Evolutionary conservation across 1,284 basidiomycete genomes (phyloP), one percentile per base, ranked within the genome.

Genomic region (Pseudozyma sp.): DNA sequence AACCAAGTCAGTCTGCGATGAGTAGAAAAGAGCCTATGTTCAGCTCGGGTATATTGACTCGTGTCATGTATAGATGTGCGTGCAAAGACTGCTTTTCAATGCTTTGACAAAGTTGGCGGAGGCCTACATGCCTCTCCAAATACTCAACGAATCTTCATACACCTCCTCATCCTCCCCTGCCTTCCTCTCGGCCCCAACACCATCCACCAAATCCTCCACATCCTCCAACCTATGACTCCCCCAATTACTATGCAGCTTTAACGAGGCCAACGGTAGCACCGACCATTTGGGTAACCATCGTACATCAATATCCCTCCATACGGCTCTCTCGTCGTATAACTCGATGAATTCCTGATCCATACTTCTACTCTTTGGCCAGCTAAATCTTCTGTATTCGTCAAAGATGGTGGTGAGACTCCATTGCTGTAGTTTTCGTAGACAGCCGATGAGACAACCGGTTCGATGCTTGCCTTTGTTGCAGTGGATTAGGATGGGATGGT

Each of bases 391-490:
- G 75, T 89, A 88, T 83, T 89, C 88, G 80, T 89, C 88, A 63
- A 89, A 88, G 52, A 88, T 88, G 1, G 87, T 86, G 0, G 88
- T 88, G 16, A 88, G 79, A 36, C 87, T 87, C 88, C 88, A 89
- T 14, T 86, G 85, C 72, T 89, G 88, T 9, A 88, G 74, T 48
- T 88, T 86, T 3, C 88, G 82, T 10, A 89, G 83, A 73, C 88
- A 89, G 5, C 88, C 88, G 8, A 89, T 86, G 34, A 89, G 80
- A 72, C 88, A 89, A 1, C 88, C 88, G 0, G 88, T 89, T 1
- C 88, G 86, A 66, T 89, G 88, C 85, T 89, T 89, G 59, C 88
- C 88, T 80, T 89, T 89, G 83, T 89, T 89, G 83, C 88, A 89
- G 74, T 89, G 88, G 18, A 89, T 88, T 38, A 89, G 79, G 34